Percentiles rank a stretch among this genome's conserved stretches.
Evolutionary conservation across 192 early-diverging fungal genomes (phyloP).

Genomic region (Pilaira anomala): DNA sequence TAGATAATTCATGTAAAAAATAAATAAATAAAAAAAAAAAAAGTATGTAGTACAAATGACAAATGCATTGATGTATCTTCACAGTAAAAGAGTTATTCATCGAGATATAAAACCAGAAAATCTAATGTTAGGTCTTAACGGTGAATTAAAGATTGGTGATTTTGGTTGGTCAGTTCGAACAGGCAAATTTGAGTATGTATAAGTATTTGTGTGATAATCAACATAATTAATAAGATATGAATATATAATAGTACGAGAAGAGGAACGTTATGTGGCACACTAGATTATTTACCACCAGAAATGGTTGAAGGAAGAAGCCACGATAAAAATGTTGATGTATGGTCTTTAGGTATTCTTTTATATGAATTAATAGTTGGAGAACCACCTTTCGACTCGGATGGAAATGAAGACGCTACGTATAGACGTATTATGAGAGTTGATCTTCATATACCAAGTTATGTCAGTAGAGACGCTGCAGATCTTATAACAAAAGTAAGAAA

Average conservation of each 20-base stretch:
- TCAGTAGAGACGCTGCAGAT: slow-evolving; percentile 79
- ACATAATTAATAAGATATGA: not conserved
- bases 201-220: not conserved
- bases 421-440: slow-evolving; percentile 81
- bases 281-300: slow-evolving; percentile 96
- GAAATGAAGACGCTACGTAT: slow-evolving; percentile 70
- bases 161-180: slow-evolving; percentile 97
- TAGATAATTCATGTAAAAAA: not conserved
- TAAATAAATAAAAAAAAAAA: not conserved
- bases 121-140: slow-evolving; percentile 77
- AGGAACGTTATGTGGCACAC: slow-evolving; percentile 87
- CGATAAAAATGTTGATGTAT: slow-evolving; percentile 80
- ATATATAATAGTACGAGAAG: slow-evolving; percentile 46
- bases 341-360: slow-evolving; percentile 88
- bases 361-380: slow-evolving; percentile 93
- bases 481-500: slow-evolving; percentile 76
- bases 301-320: slow-evolving; percentile 88
- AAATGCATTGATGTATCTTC: slow-evolving; percentile 80
- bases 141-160: slow-evolving; percentile 93
- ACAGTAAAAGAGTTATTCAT: slow-evolving; percentile 90
- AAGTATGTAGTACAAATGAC: slow-evolving; percentile 91
- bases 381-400: slow-evolving; percentile 85
- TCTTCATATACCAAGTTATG: slow-evolving; percentile 71
- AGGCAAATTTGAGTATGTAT: slow-evolving; percentile 51
- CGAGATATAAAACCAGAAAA: slow-evolving; percentile 98